Evolutionary conservation across 1,139 yeast genomes (phyloP), one percentile per base, ranked within the genome.

Genomic region (Wickerhamomyces sp.): DNA sequence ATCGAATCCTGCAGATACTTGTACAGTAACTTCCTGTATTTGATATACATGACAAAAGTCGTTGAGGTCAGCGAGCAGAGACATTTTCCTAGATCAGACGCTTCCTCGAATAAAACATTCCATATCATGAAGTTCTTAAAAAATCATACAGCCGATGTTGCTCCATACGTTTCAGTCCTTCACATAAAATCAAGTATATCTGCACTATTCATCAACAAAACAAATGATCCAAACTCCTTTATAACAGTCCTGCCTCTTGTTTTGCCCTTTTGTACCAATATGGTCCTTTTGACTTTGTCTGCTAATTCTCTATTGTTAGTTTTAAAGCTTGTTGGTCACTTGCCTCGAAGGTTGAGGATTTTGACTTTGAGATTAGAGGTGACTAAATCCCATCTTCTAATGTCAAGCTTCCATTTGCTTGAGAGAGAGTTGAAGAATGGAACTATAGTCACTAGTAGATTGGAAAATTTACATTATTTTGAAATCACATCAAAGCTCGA

Each of bases 21-120:
- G 10, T 47, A 50, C 30, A 26, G 33, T 4, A 36, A 26, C 3
- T 50, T 40, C 37, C 37, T 39, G 13, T 41, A 43, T 34, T 40
- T 52, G 30, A 33, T 47, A 2, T 52, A 47, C 35, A 15, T 43
- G 27, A 50, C 51, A 13, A 49, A 39, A 27, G 46, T 44, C 1
- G 40, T 42, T 3, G 37, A 39, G 10, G 26, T 50, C 23, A 45
- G 44, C 14, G 51, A 49, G 18, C 35, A 40, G 14, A 14, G 29
- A 13, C 41, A 40, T 27, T 13, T 40, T 4, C 14, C 36, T 40
- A 29, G 37, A 27, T 18, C 32, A 6, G 10, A 23, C 36, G 14
- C n/a, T 32, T n/a, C 7, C 27, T 13, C 14, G 26, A 23, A 7
- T 4, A 14, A 4, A 18, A 37, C 27, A 15, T n/a, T 26, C 4